phyloP scores from a whole-genome alignment of 2,329 filamentous ascomycete genomes.

The Colletotrichum godetiae region DNA sequence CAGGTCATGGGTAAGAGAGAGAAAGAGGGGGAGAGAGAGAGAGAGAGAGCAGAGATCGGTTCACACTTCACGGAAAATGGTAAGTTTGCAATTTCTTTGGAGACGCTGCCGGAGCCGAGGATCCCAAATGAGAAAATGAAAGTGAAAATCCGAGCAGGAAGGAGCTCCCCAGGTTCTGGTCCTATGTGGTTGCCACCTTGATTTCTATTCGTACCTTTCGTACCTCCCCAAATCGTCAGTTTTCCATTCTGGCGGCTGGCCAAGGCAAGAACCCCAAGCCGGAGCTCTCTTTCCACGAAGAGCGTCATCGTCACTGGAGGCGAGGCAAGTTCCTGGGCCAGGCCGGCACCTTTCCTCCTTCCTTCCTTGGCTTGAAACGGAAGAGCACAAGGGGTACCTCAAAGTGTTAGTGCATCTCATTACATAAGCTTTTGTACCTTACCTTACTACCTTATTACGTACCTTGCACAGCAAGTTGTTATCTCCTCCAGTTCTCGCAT shows the following conservation, averaged over 20 bases:
- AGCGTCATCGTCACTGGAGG: constrained; percentile 27
- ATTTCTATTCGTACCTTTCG: neutral
- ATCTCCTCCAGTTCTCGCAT: neutral
- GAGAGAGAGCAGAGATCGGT: neutral
- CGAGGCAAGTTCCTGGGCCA: constrained; percentile 23
- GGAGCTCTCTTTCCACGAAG: constrained; percentile 5
- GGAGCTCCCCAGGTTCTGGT: neutral
- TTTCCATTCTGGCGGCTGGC: neutral
- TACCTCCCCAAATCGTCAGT: neutral
- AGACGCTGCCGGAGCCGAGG: neutral
- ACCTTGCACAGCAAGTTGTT: no score
- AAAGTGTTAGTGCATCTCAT: neutral
- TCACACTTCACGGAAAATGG: neutral
- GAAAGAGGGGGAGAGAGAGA: no score
- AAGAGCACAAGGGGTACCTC: neutral
- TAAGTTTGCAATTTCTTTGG: neutral
- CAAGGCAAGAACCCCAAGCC: constrained; percentile 4
- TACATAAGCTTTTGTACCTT: neutral
- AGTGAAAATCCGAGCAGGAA: neutral
- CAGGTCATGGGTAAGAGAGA: neutral
- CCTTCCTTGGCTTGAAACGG: constrained; percentile 8
- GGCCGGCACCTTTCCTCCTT: neutral
- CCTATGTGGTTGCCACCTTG: neutral
- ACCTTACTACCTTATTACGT: no score
- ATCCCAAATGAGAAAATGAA: no score